Base-by-base conservation (phyloP, 208 protist genomes). In the Giardia muris region DNA sequence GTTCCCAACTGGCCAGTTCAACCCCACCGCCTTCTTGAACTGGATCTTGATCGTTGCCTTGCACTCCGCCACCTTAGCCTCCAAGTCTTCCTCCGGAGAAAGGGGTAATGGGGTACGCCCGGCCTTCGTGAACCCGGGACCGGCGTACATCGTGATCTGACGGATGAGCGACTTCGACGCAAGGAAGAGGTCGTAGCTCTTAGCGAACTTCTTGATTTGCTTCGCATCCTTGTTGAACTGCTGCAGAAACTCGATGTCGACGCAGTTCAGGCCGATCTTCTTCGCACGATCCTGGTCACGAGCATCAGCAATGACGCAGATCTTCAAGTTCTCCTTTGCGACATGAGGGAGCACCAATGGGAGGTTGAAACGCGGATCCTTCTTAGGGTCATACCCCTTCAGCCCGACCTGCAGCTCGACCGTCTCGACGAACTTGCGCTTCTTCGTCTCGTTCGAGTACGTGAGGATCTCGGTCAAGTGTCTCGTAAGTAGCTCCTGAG, bases 171-270 rank as follows among this genome's bases (percentile, higher is more conserved):
- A 96, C 93, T 98, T 97, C 43, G 97, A 98, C 39, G 97, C 95
- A 42, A 99, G 95, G 97, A 99, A 99, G 93, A 97, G 96, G 95
- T 99, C 96, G 96, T 99, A 99, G 96, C 94, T 97, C 93, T 91
- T 93, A 93, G 93, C 93, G 43, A 98, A 96, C 95, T 98, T 99
- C 96, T 99, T 99, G 93, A 99, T 96, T 22, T 97, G 94, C 97
- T 99, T 99, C 96, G 99, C 99, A 96, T 99, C 98, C 96, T 99
- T 99, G 96, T 99, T 99, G 91, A 99, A 95, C 95, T 98, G 98
- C 96, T 99, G 99, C 45, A 99, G 96, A 91, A 97, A 97, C 92
- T 99, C 98, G 92, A 98, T 95, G 94, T 95, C 97, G 96, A 98
- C 97, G 94, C 91, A 95, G 47, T 95, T 94, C 92, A 98, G 91